A percentile compares a stretch with the other conserved stretches of the same genome.
These are phyloP conservation scores for Alnus rubra DNA, from an alignment of 306 rosid species.

Conservation along the genomic window DNA sequence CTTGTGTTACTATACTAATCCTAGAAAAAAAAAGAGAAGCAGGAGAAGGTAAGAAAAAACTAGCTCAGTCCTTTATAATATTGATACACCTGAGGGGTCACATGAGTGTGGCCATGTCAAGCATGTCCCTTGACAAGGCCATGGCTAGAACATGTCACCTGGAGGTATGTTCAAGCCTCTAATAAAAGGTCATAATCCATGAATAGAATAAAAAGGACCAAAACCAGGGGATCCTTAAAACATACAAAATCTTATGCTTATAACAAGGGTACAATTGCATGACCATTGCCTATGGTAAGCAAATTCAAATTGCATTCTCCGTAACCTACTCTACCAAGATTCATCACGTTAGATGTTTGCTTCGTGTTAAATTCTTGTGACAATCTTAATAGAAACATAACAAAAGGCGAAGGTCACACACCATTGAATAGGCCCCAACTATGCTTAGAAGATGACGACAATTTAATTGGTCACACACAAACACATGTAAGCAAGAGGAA, in stretches of 20 bases:
- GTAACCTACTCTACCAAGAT: neutral
- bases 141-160: neutral
- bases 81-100: neutral
- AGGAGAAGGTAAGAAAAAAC: neutral
- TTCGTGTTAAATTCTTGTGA: slow-evolving; percentile 1
- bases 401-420: neutral
- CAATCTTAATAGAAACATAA: neutral
- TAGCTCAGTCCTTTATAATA: too few relatives aligned
- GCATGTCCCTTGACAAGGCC: neutral
- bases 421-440: neutral
- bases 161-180: neutral
- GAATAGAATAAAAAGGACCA: neutral
- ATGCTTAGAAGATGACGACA: neutral
- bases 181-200: neutral
- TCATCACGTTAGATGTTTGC: neutral
- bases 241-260: neutral
- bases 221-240: neutral
- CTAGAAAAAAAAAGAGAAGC: neutral
- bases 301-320: neutral
- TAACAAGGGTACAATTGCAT: neutral
- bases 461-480: neutral
- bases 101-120: neutral
- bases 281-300: neutral
- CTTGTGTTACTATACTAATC: neutral
- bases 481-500: too few relatives aligned